Evolutionary conservation across 2,329 filamentous ascomycete genomes (phyloP), one percentile per base, ranked within the genome.

Genomic region (Exophiala xenobiotica): DNA sequence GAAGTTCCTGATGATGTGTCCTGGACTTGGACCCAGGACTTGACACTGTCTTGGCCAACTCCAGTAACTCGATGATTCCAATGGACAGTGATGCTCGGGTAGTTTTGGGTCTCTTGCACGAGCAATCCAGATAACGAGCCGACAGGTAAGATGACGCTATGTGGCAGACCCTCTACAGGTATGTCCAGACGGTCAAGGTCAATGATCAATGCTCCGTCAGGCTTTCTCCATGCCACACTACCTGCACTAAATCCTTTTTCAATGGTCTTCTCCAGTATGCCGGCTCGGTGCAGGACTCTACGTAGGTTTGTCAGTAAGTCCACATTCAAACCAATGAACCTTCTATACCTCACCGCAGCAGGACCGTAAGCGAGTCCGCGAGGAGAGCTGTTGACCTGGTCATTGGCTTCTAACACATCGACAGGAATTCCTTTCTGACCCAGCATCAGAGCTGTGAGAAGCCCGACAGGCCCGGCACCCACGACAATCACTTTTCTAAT

Each of bases 271-370:
- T 75, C 73, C 14, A 83, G 67, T 11, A 85, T 74, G 1, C 81
- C 81, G 1, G 81, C 81, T 16, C 78, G 74, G 33, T 70, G 63
- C 38, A 86, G 74, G 51, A 82, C 80, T n/a, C n/a, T n/a, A n/a
- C n/a, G n/a, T n/a, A n/a, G n/a, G n/a, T n/a, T n/a, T n/a, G n/a
- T n/a, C n/a, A n/a, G n/a, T n/a, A n/a, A n/a, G n/a, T n/a, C n/a
- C n/a, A n/a, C n/a, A n/a, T n/a, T n/a, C n/a, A n/a, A n/a, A n/a
- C n/a, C n/a, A n/a, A n/a, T n/a, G n/a, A n/a, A n/a, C n/a, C n/a
- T n/a, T n/a, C n/a, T n/a, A n/a, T n/a, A n/a, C n/a, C n/a, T n/a
- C n/a, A 51, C 18, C 3, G 49, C 49, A 38, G 49, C 26, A 9
- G 49, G 6, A 7, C 49, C 49, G 26, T 52, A 52, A 12, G 43